A percentile compares a stretch with the other conserved stretches of the same genome.
Conservation (phyloP, 1,284 basidiomycete genomes). For the Ustilago vetiveriae region DNA sequence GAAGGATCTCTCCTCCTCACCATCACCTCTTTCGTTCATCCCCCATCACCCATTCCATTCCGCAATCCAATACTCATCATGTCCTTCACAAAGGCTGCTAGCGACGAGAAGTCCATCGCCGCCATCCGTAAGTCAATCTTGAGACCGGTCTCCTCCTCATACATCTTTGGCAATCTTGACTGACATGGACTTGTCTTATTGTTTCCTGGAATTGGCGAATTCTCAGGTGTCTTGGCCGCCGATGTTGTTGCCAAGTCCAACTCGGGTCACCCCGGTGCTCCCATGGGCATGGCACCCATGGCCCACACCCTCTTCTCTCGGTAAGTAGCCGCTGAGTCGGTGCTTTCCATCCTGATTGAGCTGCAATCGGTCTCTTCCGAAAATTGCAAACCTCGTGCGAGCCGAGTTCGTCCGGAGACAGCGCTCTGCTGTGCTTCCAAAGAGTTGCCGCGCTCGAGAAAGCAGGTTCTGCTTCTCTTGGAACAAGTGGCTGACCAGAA, state of each 20-base stretch:
- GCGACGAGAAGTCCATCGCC: constrained; percentile 60
- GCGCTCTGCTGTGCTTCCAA: not conserved
- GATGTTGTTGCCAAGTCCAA: constrained; percentile 72
- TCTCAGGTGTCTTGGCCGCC: constrained; percentile 53
- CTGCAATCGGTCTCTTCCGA: not conserved
- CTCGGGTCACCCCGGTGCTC: constrained; percentile 73
- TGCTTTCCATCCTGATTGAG: not conserved
- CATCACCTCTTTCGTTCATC: constrained; percentile 12
- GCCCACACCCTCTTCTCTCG: constrained; percentile 86
- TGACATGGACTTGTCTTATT: too few species aligned
- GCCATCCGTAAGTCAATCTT: constrained; percentile 54
- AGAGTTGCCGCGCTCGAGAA: not conserved
- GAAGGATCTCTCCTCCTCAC: constrained; percentile 12
- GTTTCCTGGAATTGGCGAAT: not conserved
- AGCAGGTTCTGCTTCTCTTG: too few species aligned
- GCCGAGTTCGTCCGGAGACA: too few species aligned
- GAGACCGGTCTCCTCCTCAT: not conserved
- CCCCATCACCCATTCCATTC: not conserved
- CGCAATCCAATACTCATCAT: constrained; percentile 23
- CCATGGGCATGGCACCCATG: constrained; percentile 81
- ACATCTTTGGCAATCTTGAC: too few species aligned
- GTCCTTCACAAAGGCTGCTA: constrained; percentile 53
- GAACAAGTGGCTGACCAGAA: constrained; percentile 7
- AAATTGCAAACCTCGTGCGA: too few species aligned
- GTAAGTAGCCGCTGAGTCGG: constrained; percentile 67